phyloP scores from a whole-genome alignment of 1,284 basidiomycete genomes.

The Schizophyllum amplum region DNA sequence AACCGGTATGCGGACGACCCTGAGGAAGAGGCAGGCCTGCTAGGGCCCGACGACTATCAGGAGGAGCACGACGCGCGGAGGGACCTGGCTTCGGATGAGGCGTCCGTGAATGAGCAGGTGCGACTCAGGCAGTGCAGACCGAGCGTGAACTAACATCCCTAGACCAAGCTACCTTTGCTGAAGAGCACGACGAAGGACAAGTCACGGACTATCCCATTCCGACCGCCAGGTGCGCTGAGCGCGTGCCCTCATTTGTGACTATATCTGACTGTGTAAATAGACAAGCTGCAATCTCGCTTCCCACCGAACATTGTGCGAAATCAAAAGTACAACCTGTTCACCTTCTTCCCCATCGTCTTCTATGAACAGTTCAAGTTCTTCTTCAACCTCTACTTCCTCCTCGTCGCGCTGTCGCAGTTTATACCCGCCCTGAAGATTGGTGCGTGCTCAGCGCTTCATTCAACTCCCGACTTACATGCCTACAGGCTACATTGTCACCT shows the following conservation, averaged over 20 bases:
- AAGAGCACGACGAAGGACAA: slow-evolving; percentile 42
- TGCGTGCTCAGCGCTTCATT: slow-evolving; percentile 22
- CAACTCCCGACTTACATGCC: neutral
- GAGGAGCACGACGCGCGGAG: slow-evolving; percentile 22
- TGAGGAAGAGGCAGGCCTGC: slow-evolving; percentile 46
- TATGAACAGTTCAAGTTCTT: slow-evolving; percentile 99
- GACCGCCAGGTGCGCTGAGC: slow-evolving; percentile 50
- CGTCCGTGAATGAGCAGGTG: slow-evolving; percentile 13
- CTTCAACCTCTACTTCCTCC: slow-evolving; percentile 98
- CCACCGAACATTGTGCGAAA: slow-evolving; percentile 90
- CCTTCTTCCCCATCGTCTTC: slow-evolving; percentile 93
- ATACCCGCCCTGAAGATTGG: slow-evolving; percentile 95
- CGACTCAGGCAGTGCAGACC: slow-evolving; percentile 7
- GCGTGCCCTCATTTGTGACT: slow-evolving; percentile 1
- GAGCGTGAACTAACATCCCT: slow-evolving; percentile 11
- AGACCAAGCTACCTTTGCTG: slow-evolving; percentile 2
- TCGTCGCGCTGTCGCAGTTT: slow-evolving; percentile 95
- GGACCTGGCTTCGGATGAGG: slow-evolving; percentile 25
- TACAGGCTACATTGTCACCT: slow-evolving; percentile 90
- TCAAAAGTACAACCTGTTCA: slow-evolving; percentile 94
- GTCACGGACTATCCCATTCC: slow-evolving; percentile 72
- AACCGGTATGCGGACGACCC: slow-evolving; percentile 52
- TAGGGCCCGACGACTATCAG: slow-evolving; percentile 20
- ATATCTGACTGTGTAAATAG: slow-evolving; percentile 26
- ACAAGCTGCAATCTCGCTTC: slow-evolving; percentile 61